Percentiles rank a stretch among this genome's conserved stretches.
Conservation (phyloP, 306 rosid genomes). For the Senna tora region DNA sequence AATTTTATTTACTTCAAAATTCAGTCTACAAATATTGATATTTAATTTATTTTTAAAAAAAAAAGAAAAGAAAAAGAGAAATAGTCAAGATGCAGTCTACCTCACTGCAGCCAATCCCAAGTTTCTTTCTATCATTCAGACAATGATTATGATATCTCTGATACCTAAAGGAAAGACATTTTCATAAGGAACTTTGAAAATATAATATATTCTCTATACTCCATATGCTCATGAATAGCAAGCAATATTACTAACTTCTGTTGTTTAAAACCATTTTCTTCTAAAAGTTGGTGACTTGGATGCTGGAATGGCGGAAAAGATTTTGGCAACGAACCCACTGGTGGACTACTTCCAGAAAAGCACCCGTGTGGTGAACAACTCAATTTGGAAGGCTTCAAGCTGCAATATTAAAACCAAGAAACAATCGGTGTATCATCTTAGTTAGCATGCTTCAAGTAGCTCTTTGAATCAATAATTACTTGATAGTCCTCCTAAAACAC, state of each 20-base stretch:
- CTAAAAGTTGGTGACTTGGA: slow-evolving; percentile 94
- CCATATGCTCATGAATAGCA: not conserved
- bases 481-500: slow-evolving; percentile 5
- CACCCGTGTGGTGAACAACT: slow-evolving; percentile 83
- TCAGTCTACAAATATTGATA: slow-evolving; percentile 25
- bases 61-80: too few species aligned
- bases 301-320: slow-evolving; percentile 93
- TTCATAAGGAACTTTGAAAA: slow-evolving; percentile 39
- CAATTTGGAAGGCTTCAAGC: slow-evolving; percentile 72
- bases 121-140: slow-evolving; percentile 83
- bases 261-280: slow-evolving; percentile 91
- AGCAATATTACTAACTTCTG: slow-evolving; percentile 69
- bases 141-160: slow-evolving; percentile 71
- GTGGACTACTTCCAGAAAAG: slow-evolving; percentile 75
- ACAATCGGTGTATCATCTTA: slow-evolving; percentile 10
- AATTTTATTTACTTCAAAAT: slow-evolving; percentile 7
- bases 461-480: slow-evolving; percentile 25
- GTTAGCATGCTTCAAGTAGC: slow-evolving; percentile 20
- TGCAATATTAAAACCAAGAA: slow-evolving; percentile 42
- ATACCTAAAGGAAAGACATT: slow-evolving; percentile 62
- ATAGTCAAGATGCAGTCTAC: slow-evolving; percentile 58
- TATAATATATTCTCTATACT: slow-evolving; percentile 20
- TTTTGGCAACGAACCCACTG: slow-evolving; percentile 91
- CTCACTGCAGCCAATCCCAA: slow-evolving; percentile 97
- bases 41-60: not conserved